These are phyloP conservation scores for Gossypium schwendimanii DNA, from an alignment of 441 rosid genomes.

Conservation along the genomic window DNA sequence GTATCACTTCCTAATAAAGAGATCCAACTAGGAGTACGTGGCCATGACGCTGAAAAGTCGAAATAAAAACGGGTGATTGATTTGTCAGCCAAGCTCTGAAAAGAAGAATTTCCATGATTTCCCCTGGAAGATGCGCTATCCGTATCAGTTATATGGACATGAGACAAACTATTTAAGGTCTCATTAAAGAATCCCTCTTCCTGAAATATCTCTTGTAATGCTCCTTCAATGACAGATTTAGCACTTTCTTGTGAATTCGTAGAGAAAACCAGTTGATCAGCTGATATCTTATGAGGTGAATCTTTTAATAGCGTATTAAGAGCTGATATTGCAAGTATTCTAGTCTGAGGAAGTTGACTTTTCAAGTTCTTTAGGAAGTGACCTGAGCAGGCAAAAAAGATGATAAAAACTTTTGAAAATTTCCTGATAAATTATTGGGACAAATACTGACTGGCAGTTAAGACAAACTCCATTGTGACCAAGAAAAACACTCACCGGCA, in stretches of 20 bases:
- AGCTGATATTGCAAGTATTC: constrained; percentile 99
- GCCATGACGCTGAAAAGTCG: constrained; percentile 98
- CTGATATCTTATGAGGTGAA: constrained; percentile 76
- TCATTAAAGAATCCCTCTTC: constrained; percentile 91
- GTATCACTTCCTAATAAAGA: constrained; percentile 89
- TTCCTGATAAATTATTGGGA: constrained; percentile 6
- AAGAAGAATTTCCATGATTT: constrained; percentile 76
- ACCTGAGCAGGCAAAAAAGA: constrained; percentile 51
- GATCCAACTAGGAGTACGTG: constrained; percentile 98
- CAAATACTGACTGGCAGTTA: constrained; percentile 13
- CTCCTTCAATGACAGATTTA: constrained; percentile 77
- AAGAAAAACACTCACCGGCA: constrained; percentile 58
- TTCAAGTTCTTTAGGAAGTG: constrained; percentile 91
- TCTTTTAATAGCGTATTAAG: constrained; percentile 87
- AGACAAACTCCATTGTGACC: constrained; percentile 8
- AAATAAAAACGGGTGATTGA: constrained; percentile 94
- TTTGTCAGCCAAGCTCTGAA: constrained; percentile 92
- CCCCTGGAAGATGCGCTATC: constrained; percentile 78
- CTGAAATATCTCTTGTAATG: constrained; percentile 69
- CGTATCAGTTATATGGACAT: constrained; percentile 82
- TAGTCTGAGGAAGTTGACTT: constrained; percentile 99
- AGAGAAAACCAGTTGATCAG: constrained; percentile 31
- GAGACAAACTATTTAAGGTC: constrained; percentile 89
- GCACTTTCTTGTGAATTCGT: constrained; percentile 35
- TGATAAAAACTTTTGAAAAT: neutral